Base-by-base conservation (phyloP, 1,284 basidiomycete genomes). In the Flammula alnicola region DNA sequence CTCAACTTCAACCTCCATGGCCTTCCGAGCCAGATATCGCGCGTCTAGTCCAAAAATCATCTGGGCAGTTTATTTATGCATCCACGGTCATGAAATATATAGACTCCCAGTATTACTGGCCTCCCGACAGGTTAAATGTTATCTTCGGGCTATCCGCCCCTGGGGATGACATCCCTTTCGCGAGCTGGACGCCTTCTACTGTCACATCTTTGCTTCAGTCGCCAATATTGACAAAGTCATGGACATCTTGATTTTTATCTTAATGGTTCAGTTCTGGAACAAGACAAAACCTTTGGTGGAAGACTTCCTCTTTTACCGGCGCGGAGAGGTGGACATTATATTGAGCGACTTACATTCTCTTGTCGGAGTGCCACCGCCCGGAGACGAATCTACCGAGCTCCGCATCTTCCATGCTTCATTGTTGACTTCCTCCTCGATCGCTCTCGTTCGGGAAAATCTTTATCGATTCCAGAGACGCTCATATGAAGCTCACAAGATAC, bases 121-220 rank as follows among this genome's bases (percentile, higher is more conserved):
- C 55, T 12, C 55, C 35, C 2, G 51, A 53, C 22, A 27, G 55
- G 23, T 20, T 56, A 3, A 26, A 51, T 16, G 30, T 37, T 16
- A 33, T 47, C 17, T 37, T 56, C 5, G 40, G 42, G 9, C 38
- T 48, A 17, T 45, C 38, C 5, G 38, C 31, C 3, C 19, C 39
- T 22, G 44, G 29, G 10, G 36, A 35, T 20, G 46, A 43, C 9
- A 44, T 46, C 1, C 49, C 55, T 7, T 45, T 51, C 23, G 45
- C 37, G 49, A 57, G 27, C 27, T 57, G 10, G 55, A 57, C 32
- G 14, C 14, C 5, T 37, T 54, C 10, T 57, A 57, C 22, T 46
- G 23, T n/a, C 49, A 57, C 33, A 57, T 57, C 36, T 40, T 57
- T 10, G 45, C 43, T 10, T 36, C 45, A 3, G 30, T 49, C 16